These are phyloP conservation scores for Prunus yedoensis DNA, from an alignment of 331 rosid genomes.

Conservation along the genomic window DNA sequence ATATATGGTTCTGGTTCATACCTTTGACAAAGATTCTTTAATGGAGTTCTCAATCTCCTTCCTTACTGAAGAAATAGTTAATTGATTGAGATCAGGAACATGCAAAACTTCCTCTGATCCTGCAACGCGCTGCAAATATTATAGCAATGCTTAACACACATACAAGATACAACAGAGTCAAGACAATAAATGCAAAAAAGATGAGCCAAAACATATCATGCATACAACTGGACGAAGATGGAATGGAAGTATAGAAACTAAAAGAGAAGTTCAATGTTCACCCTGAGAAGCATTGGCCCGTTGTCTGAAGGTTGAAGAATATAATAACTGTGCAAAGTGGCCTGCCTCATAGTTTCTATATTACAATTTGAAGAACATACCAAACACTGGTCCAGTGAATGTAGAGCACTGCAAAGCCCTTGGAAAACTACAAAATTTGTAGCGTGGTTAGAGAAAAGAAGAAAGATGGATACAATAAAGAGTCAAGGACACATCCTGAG, in stretches of 20 bases:
- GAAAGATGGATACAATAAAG: no score
- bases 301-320: slow-evolving; percentile 32
- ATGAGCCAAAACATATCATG: slow-evolving; percentile 2
- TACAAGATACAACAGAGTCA: slow-evolving; percentile 1
- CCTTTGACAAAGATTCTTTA: slow-evolving; percentile 56
- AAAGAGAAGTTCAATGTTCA: slow-evolving; percentile 11
- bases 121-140: slow-evolving; percentile 67
- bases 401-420: no score
- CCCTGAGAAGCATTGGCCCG: slow-evolving; percentile 39
- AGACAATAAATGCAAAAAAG: background rate
- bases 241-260: background rate
- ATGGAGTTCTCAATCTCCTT: slow-evolving; percentile 60
- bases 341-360: no score
- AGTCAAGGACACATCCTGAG: no score
- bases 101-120: slow-evolving; percentile 67
- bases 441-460: no score
- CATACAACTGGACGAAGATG: slow-evolving; percentile 18
- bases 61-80: slow-evolving; percentile 36
- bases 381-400: no score
- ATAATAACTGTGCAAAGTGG: slow-evolving; percentile 36
- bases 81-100: slow-evolving; percentile 40
- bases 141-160: slow-evolving; percentile 20
- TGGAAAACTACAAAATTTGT: no score
- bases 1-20: slow-evolving; percentile 2
- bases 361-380: no score